Conservation (phyloP, 345 rosid species). For the Camelina neglecta region DNA sequence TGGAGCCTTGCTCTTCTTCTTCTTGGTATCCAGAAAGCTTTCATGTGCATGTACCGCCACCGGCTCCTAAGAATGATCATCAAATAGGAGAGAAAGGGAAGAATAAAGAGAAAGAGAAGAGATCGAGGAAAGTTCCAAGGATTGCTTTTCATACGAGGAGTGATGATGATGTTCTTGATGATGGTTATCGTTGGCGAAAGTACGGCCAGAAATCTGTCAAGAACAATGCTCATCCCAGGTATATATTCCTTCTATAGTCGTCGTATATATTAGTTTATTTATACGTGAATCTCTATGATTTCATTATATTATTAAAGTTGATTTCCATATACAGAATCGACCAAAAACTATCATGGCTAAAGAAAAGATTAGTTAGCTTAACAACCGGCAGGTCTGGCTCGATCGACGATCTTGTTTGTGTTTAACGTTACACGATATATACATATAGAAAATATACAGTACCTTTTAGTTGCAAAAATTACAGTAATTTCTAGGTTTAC, state of each 20-base stretch:
- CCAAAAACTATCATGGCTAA: neutral
- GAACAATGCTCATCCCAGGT: slow-evolving; percentile 50
- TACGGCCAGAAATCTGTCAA: slow-evolving; percentile 58
- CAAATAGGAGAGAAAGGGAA: slow-evolving; percentile 16
- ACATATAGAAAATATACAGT: neutral
- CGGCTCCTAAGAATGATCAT: slow-evolving; percentile 16
- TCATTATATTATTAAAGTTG: neutral
- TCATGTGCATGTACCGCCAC: slow-evolving; percentile 4
- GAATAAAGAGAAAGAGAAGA: slow-evolving; percentile 39
- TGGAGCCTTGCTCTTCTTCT: slow-evolving; percentile 32
- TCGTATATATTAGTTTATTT: neutral
- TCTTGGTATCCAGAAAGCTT: slow-evolving; percentile 35
- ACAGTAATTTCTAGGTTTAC: neutral
- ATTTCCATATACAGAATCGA: slow-evolving; percentile 19
- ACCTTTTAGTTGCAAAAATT: neutral
- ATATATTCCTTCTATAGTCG: neutral
- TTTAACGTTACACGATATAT: neutral
- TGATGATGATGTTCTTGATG: slow-evolving; percentile 58
- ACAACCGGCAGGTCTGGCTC: slow-evolving; percentile 7
- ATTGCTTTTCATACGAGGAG: slow-evolving; percentile 54
- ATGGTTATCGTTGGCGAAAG: slow-evolving; percentile 59
- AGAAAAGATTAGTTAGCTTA: slow-evolving; percentile 34
- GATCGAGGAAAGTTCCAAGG: slow-evolving; percentile 35
- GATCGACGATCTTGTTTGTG: slow-evolving; percentile 1
- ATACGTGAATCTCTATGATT: neutral